Evolutionary conservation across 1,284 basidiomycete species (phyloP), one percentile per base, ranked within the genome.

Genomic region (Puccinia coronata): DNA sequence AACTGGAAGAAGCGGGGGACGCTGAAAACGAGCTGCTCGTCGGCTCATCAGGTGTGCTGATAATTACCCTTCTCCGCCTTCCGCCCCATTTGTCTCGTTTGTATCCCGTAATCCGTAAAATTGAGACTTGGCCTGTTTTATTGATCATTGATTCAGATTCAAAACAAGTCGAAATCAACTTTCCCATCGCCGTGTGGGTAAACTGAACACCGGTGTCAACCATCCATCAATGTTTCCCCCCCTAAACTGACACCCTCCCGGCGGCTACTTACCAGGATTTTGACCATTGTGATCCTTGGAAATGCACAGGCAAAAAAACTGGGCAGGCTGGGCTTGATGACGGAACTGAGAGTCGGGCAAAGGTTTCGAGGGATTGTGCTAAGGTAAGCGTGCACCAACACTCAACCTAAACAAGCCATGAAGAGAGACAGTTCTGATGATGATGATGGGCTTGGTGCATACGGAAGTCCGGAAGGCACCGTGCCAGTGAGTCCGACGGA

Each of bases 251-350:
- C 6, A 51, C 67, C 53, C 6, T 5, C 63, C 34, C 34, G 43
- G 47, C 31, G 34, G 67, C 11, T 18, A 34, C 39, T 34, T 69
- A 57, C 8, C 79, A 95, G 94, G 96, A 98, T 86, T 98, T 99
- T 86, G 92, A 94, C 85, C 96, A 98, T 86, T 98, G 96, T 86
- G 96, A 99, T 86, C 96, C 96, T 0, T 91, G 91, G 74, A 91
- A 94, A 51, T 99, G 96, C 85, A 96, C 94, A 11, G 96, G 96
- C n/a, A 18, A 98, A 98, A 88, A 96, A 95, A 86, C 90, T 99
- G 0, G 89, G 94, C 0, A 89, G 96, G 5, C 89, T 95, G 28
- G 93, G 94, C 0, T 88, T 98, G 47, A 93, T 98, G 85, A 91
- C 90, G 79, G 91, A 94, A 82, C 89, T 99, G 82, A 89, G 91